Evolutionary conservation across 2,329 filamentous ascomycete genomes (phyloP).

Genomic region (Zarea fungicola): DNA sequence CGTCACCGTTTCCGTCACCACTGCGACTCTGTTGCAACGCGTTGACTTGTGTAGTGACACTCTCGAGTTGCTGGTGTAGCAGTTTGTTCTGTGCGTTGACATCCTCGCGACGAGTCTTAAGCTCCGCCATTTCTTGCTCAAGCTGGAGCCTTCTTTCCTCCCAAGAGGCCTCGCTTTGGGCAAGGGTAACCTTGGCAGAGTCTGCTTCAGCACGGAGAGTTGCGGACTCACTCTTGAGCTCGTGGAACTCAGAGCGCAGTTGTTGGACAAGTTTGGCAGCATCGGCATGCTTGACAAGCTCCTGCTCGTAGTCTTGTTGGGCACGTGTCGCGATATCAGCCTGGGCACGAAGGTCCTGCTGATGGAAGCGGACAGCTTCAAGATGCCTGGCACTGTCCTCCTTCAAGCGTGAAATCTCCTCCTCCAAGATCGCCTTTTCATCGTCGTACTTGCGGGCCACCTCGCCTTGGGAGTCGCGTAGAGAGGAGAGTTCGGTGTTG

Average conservation of each 20-base stretch:
- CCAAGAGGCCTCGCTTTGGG: conserved; percentile 84
- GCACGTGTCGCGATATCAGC: conserved; percentile 89
- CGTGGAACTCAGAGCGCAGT: conserved; percentile 73
- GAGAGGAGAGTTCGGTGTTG: conserved; percentile 73
- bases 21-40: conserved; percentile 71
- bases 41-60: conserved; percentile 72
- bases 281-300: conserved; percentile 91
- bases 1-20: conserved; percentile 45
- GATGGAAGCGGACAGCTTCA: conserved; percentile 76
- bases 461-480: conserved; percentile 79
- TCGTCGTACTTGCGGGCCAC: conserved; percentile 66
- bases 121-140: conserved; percentile 76
- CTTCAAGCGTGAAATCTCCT: conserved; percentile 74
- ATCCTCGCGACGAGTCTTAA: conserved; percentile 76
- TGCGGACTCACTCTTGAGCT: conserved; percentile 73
- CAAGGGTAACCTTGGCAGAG: conserved; percentile 71
- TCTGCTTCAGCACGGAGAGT: conserved; percentile 76
- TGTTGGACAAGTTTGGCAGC: conserved; percentile 81
- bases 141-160: conserved; percentile 73
- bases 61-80: conserved; percentile 83
- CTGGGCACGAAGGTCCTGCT: conserved; percentile 87
- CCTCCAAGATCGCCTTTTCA: conserved; percentile 72
- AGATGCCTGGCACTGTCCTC: conserved; percentile 77
- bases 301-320: conserved; percentile 91
- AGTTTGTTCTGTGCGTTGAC: conserved; percentile 84